Conservation (phyloP, 2,329 filamentous ascomycete species). For the Aspergillus eucalypticola region DNA sequence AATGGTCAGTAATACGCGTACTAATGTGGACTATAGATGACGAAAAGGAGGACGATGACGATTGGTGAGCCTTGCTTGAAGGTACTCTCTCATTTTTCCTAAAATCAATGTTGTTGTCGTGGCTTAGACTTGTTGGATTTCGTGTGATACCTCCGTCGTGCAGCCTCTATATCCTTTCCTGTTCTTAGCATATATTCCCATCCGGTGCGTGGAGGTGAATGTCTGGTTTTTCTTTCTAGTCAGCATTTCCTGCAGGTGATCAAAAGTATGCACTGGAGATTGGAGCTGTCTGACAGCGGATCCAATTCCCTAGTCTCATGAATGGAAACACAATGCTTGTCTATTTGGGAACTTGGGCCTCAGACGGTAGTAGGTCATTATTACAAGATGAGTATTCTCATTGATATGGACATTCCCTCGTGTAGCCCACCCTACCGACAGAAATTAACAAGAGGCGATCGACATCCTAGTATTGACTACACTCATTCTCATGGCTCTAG, state of each 20-base stretch:
- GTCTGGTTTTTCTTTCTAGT: not conserved
- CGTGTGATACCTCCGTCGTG: conserved; percentile 16
- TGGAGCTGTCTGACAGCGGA: not conserved
- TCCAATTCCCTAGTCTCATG: not conserved
- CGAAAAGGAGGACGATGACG: conserved; percentile 49
- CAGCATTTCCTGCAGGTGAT: not conserved
- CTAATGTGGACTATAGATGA: conserved; percentile 43
- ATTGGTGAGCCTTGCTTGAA: conserved; percentile 38
- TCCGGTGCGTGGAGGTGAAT: not conserved
- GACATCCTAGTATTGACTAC: not conserved
- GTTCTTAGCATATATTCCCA: conserved; percentile 6
- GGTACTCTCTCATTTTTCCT: not conserved
- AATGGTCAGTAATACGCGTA: not conserved
- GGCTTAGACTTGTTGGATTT: conserved; percentile 15
- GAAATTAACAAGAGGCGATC: not conserved
- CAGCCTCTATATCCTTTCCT: conserved; percentile 8
- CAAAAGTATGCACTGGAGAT: not conserved
- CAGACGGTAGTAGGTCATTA: not conserved
- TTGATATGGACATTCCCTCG: not conserved
- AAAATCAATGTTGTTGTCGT: conserved; percentile 4
- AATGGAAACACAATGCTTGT: not conserved
- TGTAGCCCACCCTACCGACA: not conserved
- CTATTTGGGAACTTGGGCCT: not conserved
- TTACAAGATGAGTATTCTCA: not conserved
- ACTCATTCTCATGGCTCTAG: no score